Conservation (phyloP, 1,284 basidiomycete species). For the Moniliophthora roreri region DNA sequence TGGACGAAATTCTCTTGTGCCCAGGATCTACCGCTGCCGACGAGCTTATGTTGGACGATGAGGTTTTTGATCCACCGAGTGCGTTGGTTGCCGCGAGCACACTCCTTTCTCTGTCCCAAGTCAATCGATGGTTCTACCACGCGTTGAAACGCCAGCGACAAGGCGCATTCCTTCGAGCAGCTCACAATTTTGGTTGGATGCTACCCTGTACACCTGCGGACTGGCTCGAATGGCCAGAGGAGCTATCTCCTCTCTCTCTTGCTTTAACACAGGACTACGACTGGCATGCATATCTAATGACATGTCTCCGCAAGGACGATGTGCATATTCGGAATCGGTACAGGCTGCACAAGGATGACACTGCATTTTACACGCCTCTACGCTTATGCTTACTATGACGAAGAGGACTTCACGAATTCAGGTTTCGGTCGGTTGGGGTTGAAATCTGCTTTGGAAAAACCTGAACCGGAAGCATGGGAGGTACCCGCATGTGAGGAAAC, state of each 20-base stretch:
- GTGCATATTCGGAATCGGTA: background rate
- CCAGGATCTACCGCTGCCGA: too few species aligned
- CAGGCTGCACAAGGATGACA: slow-evolving; percentile 1
- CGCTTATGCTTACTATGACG: background rate
- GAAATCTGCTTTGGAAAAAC: too few species aligned
- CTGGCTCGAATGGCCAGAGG: background rate
- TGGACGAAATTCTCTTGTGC: too few species aligned
- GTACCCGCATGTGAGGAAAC: too few species aligned
- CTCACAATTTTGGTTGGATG: slow-evolving; percentile 5
- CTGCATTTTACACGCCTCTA: background rate
- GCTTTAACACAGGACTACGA: background rate
- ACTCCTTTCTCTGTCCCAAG: background rate
- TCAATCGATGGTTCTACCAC: slow-evolving; percentile 4
- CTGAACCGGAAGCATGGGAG: background rate
- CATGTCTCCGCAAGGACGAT: background rate
- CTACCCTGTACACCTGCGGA: slow-evolving; percentile 1
- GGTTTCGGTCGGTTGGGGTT: too few species aligned
- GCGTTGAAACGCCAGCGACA: background rate
- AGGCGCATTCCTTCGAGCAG: background rate
- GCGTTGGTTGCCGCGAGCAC: background rate
- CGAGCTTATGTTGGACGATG: too few species aligned
- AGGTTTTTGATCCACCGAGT: background rate
- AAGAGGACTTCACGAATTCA: too few species aligned
- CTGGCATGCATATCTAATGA: background rate
- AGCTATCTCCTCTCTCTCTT: background rate